Evolutionary conservation across 345 rosid genomes (phyloP).

Genomic region (Pistacia vera): DNA sequence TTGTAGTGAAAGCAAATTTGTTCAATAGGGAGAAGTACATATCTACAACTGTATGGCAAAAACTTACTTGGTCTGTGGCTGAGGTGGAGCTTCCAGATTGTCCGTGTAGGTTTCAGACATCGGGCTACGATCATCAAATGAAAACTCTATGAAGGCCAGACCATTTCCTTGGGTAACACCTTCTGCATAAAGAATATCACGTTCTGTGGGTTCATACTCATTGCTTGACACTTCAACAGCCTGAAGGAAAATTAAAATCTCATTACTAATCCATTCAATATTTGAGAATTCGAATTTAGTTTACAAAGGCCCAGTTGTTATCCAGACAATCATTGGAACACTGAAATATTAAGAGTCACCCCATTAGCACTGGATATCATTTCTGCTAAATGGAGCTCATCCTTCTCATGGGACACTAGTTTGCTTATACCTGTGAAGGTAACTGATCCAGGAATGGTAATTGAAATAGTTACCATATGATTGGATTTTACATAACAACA

Average conservation of each 20-base stretch:
- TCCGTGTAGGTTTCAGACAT: constrained; percentile 82
- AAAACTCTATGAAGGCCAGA: constrained; percentile 92
- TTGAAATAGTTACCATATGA: no score
- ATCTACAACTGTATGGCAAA: not conserved
- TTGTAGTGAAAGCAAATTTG: not conserved
- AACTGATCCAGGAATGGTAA: no score
- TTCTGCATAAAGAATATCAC: constrained; percentile 92
- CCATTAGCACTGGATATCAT: not conserved
- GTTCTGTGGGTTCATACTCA: constrained; percentile 92
- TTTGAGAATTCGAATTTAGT: constrained; percentile 5
- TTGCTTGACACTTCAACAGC: constrained; percentile 97
- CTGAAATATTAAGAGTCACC: not conserved
- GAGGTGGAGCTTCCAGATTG: constrained; percentile 62
- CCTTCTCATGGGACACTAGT: not conserved
- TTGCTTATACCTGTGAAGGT: not conserved
- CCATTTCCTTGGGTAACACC: constrained; percentile 97
- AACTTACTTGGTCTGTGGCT: constrained; percentile 66
- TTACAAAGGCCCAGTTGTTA: not conserved
- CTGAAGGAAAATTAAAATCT: constrained; percentile 45
- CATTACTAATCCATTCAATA: constrained; percentile 13
- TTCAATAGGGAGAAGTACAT: not conserved
- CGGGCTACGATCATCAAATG: constrained; percentile 86
- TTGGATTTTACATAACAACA: no score
- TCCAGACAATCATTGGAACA: not conserved
- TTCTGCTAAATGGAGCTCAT: not conserved